Evolutionary conservation across 2,329 filamentous ascomycete genomes (phyloP).

Genomic region (Penicillium hesseltinei): DNA sequence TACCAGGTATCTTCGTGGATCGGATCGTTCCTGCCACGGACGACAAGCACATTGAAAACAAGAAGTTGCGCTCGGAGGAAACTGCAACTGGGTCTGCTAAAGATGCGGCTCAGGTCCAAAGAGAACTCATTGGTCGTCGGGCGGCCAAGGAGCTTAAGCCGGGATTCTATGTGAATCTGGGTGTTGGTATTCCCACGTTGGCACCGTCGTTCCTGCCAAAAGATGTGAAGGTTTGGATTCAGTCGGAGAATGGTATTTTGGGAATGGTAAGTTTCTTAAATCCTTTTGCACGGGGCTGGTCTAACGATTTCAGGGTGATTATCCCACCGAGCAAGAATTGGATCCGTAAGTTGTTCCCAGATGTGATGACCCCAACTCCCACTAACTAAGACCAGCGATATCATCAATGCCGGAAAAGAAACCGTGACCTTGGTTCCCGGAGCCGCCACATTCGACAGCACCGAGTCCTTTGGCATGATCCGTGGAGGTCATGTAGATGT

Average conservation of each 20-base stretch:
- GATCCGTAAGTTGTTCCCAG: slow-evolving; percentile 51
- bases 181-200: slow-evolving; percentile 69
- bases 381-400: slow-evolving; percentile 50
- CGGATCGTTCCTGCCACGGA: slow-evolving; percentile 72
- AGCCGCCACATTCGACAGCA: slow-evolving; percentile 72
- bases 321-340: slow-evolving; percentile 68
- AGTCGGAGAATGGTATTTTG: slow-evolving; percentile 82
- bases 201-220: slow-evolving; percentile 72
- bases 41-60: slow-evolving; percentile 69
- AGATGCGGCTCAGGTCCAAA: slow-evolving; percentile 36
- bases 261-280: slow-evolving; percentile 56
- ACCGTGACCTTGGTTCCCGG: slow-evolving; percentile 78
- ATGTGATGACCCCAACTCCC: no score
- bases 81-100: slow-evolving; percentile 38
- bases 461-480: slow-evolving; percentile 86
- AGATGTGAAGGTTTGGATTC: slow-evolving; percentile 72
- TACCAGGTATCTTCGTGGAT: slow-evolving; percentile 81
- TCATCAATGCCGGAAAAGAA: slow-evolving; percentile 86
- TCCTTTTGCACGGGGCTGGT: slow-evolving; percentile 11
- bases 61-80: slow-evolving; percentile 54
- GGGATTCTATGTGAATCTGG: slow-evolving; percentile 38
- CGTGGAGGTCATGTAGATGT: slow-evolving; percentile 80
- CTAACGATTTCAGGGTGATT: slow-evolving; percentile 55
- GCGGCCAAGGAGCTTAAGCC: slow-evolving; percentile 78
- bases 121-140: slow-evolving; percentile 67